Conservation (phyloP, 2,329 filamentous ascomycete species). For the Xylaria digitata region DNA sequence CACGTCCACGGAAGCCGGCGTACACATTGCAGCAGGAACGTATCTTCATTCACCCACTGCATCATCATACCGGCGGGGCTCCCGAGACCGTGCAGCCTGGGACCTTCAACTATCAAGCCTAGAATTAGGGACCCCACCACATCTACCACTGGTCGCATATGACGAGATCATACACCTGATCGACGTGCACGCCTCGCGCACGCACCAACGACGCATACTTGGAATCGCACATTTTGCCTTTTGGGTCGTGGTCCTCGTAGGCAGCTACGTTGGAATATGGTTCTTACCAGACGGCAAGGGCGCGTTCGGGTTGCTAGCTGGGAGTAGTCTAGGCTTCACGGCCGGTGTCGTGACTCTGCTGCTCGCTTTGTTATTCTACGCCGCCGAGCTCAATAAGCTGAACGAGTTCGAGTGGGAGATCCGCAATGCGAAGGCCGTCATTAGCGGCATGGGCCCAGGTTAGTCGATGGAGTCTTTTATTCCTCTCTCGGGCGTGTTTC, state of each 20-base stretch:
- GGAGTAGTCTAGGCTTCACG: conserved; percentile 81
- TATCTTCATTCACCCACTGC: conserved; percentile 55
- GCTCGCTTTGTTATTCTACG: conserved; percentile 87
- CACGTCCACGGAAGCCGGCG: conserved; percentile 36
- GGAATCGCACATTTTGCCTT: conserved; percentile 79
- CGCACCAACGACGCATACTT: conserved; percentile 76
- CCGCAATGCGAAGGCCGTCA: conserved; percentile 68
- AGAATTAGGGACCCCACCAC: conserved; percentile 34
- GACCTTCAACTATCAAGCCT: conserved; percentile 46
- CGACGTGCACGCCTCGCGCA: conserved; percentile 74
- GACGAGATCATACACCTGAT: conserved; percentile 80
- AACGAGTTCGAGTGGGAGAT: conserved; percentile 97
- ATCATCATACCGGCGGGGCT: conserved; percentile 45
- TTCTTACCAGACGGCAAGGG: conserved; percentile 78
- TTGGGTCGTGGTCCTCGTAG: conserved; percentile 75
- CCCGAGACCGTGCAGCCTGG: conserved; percentile 50
- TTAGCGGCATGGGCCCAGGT: conserved; percentile 45
- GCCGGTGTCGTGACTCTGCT: conserved; percentile 85
- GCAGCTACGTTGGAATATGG: conserved; percentile 85
- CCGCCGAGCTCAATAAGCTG: conserved; percentile 82
- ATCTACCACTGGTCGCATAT: conserved; percentile 65
- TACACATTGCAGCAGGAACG: conserved; percentile 49
- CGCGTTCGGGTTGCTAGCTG: conserved; percentile 82
- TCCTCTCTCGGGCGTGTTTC: too few species aligned
- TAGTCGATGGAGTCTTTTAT: too few species aligned